phyloP scores from a whole-genome alignment of 495 filamentous ascomycete species.

The Daldinia caldariorum region DNA sequence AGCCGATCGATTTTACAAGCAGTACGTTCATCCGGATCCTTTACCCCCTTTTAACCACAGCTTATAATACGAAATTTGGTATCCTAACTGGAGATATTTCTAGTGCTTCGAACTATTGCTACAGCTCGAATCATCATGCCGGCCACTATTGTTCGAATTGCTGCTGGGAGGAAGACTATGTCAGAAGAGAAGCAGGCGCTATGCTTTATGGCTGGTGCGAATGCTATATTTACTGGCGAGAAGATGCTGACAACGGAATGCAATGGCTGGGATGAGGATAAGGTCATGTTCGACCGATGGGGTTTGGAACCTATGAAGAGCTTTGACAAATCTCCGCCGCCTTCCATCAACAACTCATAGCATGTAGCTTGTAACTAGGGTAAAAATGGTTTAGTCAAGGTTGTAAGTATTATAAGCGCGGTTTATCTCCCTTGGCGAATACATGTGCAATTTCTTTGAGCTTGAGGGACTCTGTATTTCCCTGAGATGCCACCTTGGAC shows the following conservation, averaged over 20 bases:
- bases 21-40: constrained; percentile 44
- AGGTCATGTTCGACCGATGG: constrained; percentile 79
- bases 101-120: constrained; percentile 76
- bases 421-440: constrained; percentile 22
- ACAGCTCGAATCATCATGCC: constrained; percentile 83
- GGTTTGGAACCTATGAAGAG: constrained; percentile 70
- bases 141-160: constrained; percentile 80
- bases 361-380: neutral
- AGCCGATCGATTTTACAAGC: constrained; percentile 73
- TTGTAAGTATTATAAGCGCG: constrained; percentile 20
- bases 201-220: constrained; percentile 86
- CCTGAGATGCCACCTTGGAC: neutral
- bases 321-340: constrained; percentile 47
- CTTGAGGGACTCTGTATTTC: neutral
- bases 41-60: constrained; percentile 10
- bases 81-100: constrained; percentile 3
- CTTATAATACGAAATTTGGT: neutral
- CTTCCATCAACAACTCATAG: neutral
- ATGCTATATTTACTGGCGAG: constrained; percentile 89
- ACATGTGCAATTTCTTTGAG: neutral
- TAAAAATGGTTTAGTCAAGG: neutral
- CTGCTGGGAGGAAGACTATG: constrained; percentile 80
- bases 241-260: constrained; percentile 92
- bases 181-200: constrained; percentile 83
- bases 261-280: constrained; percentile 88